Evolutionary conservation across 1,139 yeast species (phyloP).

Genomic region (Blastobotrys arbuscula): DNA sequence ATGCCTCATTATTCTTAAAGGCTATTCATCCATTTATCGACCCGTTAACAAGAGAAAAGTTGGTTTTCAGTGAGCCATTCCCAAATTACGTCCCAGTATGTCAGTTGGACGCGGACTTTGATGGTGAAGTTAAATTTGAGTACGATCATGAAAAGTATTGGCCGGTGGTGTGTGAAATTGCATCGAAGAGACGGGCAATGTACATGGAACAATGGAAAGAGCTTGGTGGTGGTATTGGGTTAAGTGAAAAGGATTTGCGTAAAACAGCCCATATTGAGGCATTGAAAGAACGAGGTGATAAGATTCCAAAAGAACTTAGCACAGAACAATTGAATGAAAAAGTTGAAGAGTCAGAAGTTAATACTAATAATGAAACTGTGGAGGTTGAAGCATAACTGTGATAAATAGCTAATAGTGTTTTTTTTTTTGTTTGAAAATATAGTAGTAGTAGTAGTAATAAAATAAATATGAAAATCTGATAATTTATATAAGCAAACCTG

Average conservation of each 20-base stretch:
- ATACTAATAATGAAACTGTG: background rate
- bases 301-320: background rate
- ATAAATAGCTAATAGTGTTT: no score
- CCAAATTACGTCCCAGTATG: slow-evolving; percentile 70
- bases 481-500: no score
- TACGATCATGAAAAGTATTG: slow-evolving; percentile 78
- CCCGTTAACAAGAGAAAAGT: slow-evolving; percentile 87
- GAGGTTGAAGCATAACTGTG: background rate
- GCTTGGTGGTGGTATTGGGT: slow-evolving; percentile 68
- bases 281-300: background rate
- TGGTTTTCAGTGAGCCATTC: slow-evolving; percentile 86
- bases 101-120: slow-evolving; percentile 78
- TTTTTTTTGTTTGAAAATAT: no score
- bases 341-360: background rate
- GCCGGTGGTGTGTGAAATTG: slow-evolving; percentile 60
- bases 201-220: slow-evolving; percentile 59
- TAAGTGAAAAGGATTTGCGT: slow-evolving; percentile 76
- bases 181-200: slow-evolving; percentile 47
- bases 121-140: slow-evolving; percentile 77
- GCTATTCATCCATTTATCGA: slow-evolving; percentile 91
- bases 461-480: no score
- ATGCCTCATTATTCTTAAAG: slow-evolving; percentile 85
- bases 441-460: no score
- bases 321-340: slow-evolving; percentile 2
- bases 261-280: slow-evolving; percentile 5